These are phyloP conservation scores for Pythium insidiosum DNA, from an alignment of 352 stramenopile genomes.

Conservation along the genomic window DNA sequence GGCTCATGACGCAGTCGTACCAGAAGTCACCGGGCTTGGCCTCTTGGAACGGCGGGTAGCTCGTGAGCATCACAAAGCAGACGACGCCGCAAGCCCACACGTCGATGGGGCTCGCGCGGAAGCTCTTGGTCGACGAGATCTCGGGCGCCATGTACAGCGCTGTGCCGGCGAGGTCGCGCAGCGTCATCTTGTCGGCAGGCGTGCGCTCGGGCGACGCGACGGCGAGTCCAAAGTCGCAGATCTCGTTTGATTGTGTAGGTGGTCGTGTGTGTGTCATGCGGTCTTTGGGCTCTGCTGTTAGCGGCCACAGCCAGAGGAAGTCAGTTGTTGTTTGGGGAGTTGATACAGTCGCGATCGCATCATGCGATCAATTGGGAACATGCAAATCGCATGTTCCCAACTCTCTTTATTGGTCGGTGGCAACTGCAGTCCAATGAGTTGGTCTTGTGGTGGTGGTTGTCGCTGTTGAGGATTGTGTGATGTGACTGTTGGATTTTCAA, in stretches of 20 bases:
- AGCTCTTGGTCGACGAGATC: conserved; percentile 40
- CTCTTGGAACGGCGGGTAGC: conserved; percentile 76
- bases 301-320: no score
- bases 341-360: no score
- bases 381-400: no score
- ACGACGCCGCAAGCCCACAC: conserved; percentile 86
- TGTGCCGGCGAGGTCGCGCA: conserved; percentile 66
- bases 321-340: no score
- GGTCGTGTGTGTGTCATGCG: no score
- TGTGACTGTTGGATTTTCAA: no score
- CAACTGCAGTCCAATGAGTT: no score
- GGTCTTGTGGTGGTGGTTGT: no score
- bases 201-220: conserved; percentile 16
- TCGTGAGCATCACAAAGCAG: conserved; percentile 87
- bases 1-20: conserved; percentile 43
- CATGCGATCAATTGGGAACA: no score
- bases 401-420: no score
- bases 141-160: conserved; percentile 86
- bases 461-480: no score
- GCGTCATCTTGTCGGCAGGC: conserved; percentile 19
- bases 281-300: no score
- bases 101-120: conserved; percentile 72
- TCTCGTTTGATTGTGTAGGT: conserved; percentile 84
- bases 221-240: conserved; percentile 92
- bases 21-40: conserved; percentile 56